A percentile compares a stretch with the other conserved stretches of the same genome.
phyloP scores from a whole-genome alignment of 805 yeast species.

The Candida stauntonica region DNA sequence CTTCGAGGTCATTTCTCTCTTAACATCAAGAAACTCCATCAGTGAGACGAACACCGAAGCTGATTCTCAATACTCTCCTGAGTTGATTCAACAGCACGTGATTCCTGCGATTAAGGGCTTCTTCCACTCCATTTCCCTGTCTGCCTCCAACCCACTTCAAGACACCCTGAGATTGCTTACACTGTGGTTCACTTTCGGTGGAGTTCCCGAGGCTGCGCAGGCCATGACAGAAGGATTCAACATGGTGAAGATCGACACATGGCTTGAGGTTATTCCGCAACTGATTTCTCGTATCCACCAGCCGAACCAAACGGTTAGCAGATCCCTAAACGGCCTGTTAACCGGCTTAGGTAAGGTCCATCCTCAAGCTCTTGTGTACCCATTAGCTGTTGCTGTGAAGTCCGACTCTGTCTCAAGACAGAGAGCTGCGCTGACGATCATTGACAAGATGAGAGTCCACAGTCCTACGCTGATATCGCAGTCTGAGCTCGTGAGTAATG shows the following conservation, averaged over 20 bases:
- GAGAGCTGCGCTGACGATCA: slow-evolving; percentile 84
- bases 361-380: slow-evolving; percentile 95
- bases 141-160: slow-evolving; percentile 83
- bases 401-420: slow-evolving; percentile 88
- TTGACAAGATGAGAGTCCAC: slow-evolving; percentile 88
- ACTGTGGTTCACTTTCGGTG: slow-evolving; percentile 95
- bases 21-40: slow-evolving; percentile 33
- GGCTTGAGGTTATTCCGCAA: slow-evolving; percentile 96
- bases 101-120: slow-evolving; percentile 95
- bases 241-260: slow-evolving; percentile 84
- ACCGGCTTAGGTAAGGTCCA: slow-evolving; percentile 91
- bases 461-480: slow-evolving; percentile 83
- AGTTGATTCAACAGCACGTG: slow-evolving; percentile 77
- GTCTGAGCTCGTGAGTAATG: slow-evolving; percentile 90
- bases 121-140: slow-evolving; percentile 88
- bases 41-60: slow-evolving; percentile 27
- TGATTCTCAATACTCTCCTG: slow-evolving; percentile 35
- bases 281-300: slow-evolving; percentile 95
- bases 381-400: slow-evolving; percentile 91
- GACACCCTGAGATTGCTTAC: slow-evolving; percentile 88
- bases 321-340: slow-evolving; percentile 71
- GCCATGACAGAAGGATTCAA: slow-evolving; percentile 89
- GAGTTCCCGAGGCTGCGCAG: slow-evolving; percentile 82
- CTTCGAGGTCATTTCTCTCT: slow-evolving; percentile 83
- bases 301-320: slow-evolving; percentile 80